Conservation (phyloP, 1,139 yeast species). For the Pichia sp. region DNA sequence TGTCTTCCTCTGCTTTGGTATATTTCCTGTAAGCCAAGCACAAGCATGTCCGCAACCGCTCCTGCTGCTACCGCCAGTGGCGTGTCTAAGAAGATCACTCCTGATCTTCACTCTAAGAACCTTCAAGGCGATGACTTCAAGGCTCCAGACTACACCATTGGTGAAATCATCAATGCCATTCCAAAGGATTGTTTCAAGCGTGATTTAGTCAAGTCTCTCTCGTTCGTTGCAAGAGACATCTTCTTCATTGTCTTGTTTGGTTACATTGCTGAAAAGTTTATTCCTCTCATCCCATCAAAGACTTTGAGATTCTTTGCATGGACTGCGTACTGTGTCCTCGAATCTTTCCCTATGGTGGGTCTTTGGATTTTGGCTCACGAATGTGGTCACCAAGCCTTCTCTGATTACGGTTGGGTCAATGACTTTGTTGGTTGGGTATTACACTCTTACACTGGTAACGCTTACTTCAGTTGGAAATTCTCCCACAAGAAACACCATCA, state of each 20-base stretch:
- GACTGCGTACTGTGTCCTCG: constrained; percentile 36
- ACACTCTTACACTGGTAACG: constrained; percentile 73
- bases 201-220: constrained; percentile 46
- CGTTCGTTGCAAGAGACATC: constrained; percentile 62
- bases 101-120: constrained; percentile 38
- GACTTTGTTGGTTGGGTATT: constrained; percentile 77
- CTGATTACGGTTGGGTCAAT: constrained; percentile 61
- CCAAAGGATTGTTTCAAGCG: constrained; percentile 75
- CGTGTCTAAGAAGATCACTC: constrained; percentile 7
- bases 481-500: constrained; percentile 83
- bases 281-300: constrained; percentile 42
- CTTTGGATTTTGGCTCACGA: constrained; percentile 86
- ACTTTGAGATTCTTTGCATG: constrained; percentile 40
- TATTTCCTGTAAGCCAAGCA: no score
- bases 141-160: constrained; percentile 69
- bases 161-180: constrained; percentile 63
- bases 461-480: constrained; percentile 82
- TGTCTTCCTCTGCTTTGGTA: no score
- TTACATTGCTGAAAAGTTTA: constrained; percentile 45
- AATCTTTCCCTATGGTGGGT: constrained; percentile 66
- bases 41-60: no score
- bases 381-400: constrained; percentile 85
- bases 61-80: neutral
- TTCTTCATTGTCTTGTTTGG: constrained; percentile 43
- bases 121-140: constrained; percentile 58